Evolutionary conservation across 202 grass and related monocot species (phyloP).

Genomic region (Sporobolus alterniflorus): DNA sequence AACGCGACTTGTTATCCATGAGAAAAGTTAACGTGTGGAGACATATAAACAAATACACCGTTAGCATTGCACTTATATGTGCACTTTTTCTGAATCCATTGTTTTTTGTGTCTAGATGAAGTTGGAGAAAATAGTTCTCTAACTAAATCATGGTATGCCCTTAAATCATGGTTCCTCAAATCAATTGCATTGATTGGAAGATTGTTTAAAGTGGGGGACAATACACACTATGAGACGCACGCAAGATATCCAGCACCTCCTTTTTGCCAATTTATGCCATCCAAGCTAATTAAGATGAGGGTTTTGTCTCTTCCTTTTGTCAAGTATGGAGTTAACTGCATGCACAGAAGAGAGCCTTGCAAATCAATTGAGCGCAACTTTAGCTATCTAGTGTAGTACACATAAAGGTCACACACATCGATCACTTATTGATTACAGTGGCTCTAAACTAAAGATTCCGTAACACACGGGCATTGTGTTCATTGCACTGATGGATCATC

Average conservation of each 20-base stretch:
- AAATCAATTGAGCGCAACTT: constrained; percentile 8
- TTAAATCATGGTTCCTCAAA: neutral
- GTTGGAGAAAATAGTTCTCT: no score
- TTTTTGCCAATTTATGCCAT: neutral
- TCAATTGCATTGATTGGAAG: neutral
- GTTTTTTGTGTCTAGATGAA: no score
- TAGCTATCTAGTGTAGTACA: constrained; percentile 25
- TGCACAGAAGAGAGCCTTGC: neutral
- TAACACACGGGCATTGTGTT: constrained; percentile 4
- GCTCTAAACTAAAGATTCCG: neutral
- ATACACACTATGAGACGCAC: neutral
- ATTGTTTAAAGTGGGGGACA: neutral
- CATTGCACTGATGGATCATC: constrained; percentile 31
- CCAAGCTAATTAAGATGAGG: neutral
- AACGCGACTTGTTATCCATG: neutral
- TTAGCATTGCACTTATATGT: no score
- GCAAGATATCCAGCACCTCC: neutral
- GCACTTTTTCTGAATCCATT: no score
- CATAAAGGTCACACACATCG: neutral
- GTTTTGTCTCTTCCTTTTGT: constrained; percentile 47
- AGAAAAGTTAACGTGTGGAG: no score
- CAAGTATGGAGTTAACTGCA: constrained; percentile 2
- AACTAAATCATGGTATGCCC: no score
- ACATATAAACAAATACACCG: no score
- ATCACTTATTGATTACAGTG: neutral